Percentiles rank a stretch among this genome's conserved stretches.
Evolutionary conservation across 2,329 filamentous ascomycete genomes (phyloP).

Genomic region (Boeremia exigua): DNA sequence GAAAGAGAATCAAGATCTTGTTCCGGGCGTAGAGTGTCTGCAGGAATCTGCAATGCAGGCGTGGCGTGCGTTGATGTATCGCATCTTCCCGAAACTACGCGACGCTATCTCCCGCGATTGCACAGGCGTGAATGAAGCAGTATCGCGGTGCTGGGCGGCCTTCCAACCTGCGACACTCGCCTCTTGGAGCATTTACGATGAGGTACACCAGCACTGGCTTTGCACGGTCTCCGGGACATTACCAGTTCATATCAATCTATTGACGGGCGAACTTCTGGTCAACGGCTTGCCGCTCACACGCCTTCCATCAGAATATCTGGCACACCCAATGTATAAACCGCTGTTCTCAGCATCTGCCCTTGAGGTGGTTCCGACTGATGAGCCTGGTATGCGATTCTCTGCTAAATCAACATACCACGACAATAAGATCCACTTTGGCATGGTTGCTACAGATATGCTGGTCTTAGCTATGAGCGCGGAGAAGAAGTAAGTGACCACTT

Average conservation of each 20-base stretch:
- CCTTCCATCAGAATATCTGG: not conserved
- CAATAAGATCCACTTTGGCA: constrained; percentile 48
- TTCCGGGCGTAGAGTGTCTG: constrained; percentile 4
- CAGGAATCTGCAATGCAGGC: constrained; percentile 18
- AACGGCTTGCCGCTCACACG: not conserved
- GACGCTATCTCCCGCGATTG: constrained; percentile 3
- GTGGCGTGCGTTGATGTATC: constrained; percentile 27
- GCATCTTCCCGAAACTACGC: constrained; percentile 18
- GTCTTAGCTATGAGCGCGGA: constrained; percentile 22
- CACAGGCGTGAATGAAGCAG: constrained; percentile 23
- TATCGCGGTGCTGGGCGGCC: constrained; percentile 25
- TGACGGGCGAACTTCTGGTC: constrained; percentile 42
- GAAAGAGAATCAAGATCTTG: constrained; percentile 21
- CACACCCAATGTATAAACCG: constrained; percentile 15
- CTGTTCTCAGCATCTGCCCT: not conserved
- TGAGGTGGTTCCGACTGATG: not conserved
- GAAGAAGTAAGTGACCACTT: constrained; percentile 5
- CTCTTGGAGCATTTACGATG: constrained; percentile 20
- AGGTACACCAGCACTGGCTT: constrained; percentile 43
- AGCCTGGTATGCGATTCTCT: constrained; percentile 14
- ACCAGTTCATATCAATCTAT: constrained; percentile 54
- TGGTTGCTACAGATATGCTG: constrained; percentile 30
- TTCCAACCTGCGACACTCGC: constrained; percentile 16
- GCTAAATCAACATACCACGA: constrained; percentile 32
- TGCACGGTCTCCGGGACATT: constrained; percentile 20